These are phyloP conservation scores for Corylus avellana DNA, from an alignment of 306 rosid genomes.

Conservation along the genomic window DNA sequence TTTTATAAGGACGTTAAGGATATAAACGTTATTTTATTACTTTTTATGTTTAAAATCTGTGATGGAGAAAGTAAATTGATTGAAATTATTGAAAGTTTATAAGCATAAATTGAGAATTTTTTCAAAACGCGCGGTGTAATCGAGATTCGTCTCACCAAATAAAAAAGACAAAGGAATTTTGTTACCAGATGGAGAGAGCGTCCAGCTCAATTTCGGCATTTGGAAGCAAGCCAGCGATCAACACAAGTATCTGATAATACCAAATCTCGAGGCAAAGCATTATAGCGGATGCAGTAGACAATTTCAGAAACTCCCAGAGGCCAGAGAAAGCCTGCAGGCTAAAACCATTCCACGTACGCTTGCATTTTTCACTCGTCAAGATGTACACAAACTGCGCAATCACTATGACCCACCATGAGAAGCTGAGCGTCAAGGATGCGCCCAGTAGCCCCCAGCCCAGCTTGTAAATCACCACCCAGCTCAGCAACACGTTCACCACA, in stretches of 20 bases:
- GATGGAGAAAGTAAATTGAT: no score
- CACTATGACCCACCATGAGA: conserved; percentile 59
- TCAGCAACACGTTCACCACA: conserved; percentile 26
- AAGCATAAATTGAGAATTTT: no score
- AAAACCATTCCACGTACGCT: conserved; percentile 51
- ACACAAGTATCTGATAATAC: conserved; percentile 49
- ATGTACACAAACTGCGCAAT: conserved; percentile 49
- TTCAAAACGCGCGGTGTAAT: no score
- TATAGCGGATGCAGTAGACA: conserved; percentile 51
- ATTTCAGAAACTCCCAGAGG: conserved; percentile 40
- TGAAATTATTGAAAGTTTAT: no score
- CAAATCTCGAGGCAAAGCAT: conserved; percentile 60
- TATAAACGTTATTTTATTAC: no score
- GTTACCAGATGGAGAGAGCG: conserved; percentile 60
- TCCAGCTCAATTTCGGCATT: conserved; percentile 53
- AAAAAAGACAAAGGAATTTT: no score
- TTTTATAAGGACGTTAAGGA: no score
- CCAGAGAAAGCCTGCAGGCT: conserved; percentile 45
- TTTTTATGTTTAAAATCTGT: no score
- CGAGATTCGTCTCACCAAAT: no score
- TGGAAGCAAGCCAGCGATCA: conserved; percentile 50
- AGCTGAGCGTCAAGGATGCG: conserved; percentile 41
- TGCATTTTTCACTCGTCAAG: conserved; percentile 29
- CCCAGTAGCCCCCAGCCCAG: conserved; percentile 46
- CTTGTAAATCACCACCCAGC: conserved; percentile 44